Evolutionary conservation across 805 yeast genomes (phyloP), one percentile per base, ranked within the genome.

Genomic region (Kodamaea hsintzibuensis): DNA sequence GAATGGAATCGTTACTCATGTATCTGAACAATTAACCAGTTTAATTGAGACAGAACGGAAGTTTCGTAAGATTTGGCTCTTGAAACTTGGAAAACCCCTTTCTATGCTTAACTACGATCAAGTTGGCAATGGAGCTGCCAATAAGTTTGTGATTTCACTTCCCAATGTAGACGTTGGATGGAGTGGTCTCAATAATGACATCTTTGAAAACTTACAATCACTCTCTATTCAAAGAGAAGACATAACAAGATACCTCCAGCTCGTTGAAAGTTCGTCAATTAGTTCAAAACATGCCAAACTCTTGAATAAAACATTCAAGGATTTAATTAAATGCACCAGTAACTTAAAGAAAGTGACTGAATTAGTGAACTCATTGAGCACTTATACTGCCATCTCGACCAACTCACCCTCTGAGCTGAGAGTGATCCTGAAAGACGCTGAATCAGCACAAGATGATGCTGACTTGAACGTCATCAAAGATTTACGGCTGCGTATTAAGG

Each of bases 401-500:
- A 25, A 45, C 38, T 40, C 44, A 19, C 44, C 44, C 8, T 57
- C 57, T 42, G 62, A 62, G 16, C 62, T 56, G 60, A 61, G 55
- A 37, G 42, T 59, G 2, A 17, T 40, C 9, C 43, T 54, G 47
- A 42, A 49, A 14, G 49, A 55, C 2, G 60, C 49, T 12, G 59
- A 55, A 2, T 22, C 25, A 6, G 64, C 61, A 10, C 69, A 63
- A 38, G 60, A 52, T 2, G 83, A 78, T 14, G 57, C 60, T 33
- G 76, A 75, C 55, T 58, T 73, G 43, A 71, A 65, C 43, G 62
- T 80, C 10, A 71, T 87, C 9, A 78, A 78, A 57, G 89, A 89
- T 0, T 86, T 91, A 58, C 86, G 86, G 65, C 69, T 82, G 9
- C 74, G 96, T 51, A 89, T 93, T 42, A 83, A 82, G 57, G 88